A percentile compares a stretch with the other conserved stretches of the same genome.
These are phyloP conservation scores for Taiwanofungus camphoratus DNA, from an alignment of 1,284 basidiomycete genomes.

Conservation along the genomic window DNA sequence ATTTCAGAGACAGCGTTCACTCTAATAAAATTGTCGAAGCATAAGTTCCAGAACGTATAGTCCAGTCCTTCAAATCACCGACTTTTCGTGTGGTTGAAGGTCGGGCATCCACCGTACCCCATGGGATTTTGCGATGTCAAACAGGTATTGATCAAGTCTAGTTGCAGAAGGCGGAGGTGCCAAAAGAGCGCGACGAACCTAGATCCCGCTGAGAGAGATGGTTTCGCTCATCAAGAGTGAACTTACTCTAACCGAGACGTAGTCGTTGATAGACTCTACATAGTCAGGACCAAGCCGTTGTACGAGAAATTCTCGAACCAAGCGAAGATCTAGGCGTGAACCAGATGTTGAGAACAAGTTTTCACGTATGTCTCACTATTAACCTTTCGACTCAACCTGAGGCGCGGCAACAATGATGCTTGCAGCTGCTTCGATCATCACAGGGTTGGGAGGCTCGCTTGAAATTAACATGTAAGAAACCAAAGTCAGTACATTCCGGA, in stretches of 20 bases:
- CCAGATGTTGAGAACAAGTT: not conserved
- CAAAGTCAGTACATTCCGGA: not conserved
- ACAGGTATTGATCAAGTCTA: conserved; percentile 50
- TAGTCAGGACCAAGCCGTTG: conserved; percentile 55
- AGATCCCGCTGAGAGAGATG: conserved; percentile 4
- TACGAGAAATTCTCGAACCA: conserved; percentile 48
- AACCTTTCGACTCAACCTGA: conserved; percentile 54
- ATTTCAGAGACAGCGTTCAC: conserved; percentile 52
- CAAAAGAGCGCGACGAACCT: conserved; percentile 48
- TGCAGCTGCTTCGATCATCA: conserved; percentile 56
- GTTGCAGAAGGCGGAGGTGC: conserved; percentile 48
- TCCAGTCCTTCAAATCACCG: conserved; percentile 19
- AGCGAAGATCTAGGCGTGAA: conserved; percentile 45
- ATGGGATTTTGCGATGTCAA: conserved; percentile 45
- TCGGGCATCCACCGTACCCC: conserved; percentile 60
- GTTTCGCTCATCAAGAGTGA: not conserved
- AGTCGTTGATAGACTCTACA: conserved; percentile 47
- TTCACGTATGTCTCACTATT: not conserved
- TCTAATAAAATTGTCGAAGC: conserved; percentile 27
- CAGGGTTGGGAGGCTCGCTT: conserved; percentile 40
- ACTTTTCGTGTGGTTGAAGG: conserved; percentile 58
- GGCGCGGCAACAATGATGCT: conserved; percentile 61
- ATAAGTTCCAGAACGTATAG: conserved; percentile 3
- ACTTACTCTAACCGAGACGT: conserved; percentile 50
- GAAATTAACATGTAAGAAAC: not conserved